phyloP scores from a whole-genome alignment of 768 basidiomycete genomes.

The Macrolepiota albuminosa region DNA sequence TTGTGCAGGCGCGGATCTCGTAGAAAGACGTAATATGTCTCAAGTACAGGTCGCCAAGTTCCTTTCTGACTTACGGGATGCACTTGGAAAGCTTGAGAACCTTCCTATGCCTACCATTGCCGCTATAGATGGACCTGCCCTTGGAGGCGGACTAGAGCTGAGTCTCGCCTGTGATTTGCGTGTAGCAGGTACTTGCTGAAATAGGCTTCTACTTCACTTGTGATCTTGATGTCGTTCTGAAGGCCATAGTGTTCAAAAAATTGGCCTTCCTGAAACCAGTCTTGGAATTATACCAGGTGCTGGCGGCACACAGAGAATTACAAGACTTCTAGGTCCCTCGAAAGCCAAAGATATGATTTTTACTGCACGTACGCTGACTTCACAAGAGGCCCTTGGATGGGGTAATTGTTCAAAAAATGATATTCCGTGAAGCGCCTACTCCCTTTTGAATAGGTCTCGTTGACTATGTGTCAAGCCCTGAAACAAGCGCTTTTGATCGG shows the following conservation, averaged over 20 bases:
- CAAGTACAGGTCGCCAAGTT: slow-evolving; percentile 70
- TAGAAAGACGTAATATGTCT: slow-evolving; percentile 81
- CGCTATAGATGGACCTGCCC: slow-evolving; percentile 88
- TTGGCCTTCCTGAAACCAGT: slow-evolving; percentile 79
- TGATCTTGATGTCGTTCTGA: slow-evolving; percentile 2
- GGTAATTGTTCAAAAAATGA: slow-evolving; percentile 38
- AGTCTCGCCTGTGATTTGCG: slow-evolving; percentile 87
- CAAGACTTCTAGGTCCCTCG: slow-evolving; percentile 71
- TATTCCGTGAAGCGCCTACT: neutral
- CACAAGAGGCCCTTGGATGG: slow-evolving; percentile 63
- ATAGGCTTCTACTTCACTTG: neutral
- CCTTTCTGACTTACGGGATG: slow-evolving; percentile 66
- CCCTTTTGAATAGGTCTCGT: slow-evolving; percentile 59
- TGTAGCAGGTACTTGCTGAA: slow-evolving; percentile 62
- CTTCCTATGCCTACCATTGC: slow-evolving; percentile 88
- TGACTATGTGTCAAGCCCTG: slow-evolving; percentile 69
- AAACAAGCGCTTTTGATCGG: slow-evolving; percentile 58
- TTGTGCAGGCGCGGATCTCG: slow-evolving; percentile 89
- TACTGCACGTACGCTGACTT: slow-evolving; percentile 66
- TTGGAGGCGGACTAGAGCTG: slow-evolving; percentile 91
- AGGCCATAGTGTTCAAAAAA: slow-evolving; percentile 72
- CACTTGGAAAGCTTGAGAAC: slow-evolving; percentile 71
- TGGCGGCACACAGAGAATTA: slow-evolving; percentile 81
- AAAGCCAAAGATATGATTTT: slow-evolving; percentile 87
- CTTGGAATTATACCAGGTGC: slow-evolving; percentile 88